These are phyloP conservation scores for Dunaliella sp. DNA, from an alignment of 139 green algal genomes.

Conservation along the genomic window DNA sequence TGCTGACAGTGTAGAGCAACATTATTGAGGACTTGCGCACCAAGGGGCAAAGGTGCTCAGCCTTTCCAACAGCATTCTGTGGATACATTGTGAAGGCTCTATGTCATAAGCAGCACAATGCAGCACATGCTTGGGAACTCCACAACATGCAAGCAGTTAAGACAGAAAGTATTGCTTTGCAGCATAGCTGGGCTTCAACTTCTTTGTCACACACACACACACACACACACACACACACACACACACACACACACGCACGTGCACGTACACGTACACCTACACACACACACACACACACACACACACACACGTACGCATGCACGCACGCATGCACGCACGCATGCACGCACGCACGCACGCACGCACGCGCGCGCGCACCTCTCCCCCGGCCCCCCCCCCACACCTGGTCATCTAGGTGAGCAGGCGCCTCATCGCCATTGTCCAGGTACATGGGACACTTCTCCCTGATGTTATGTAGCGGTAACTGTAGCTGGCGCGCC, in stretches of 20 bases:
- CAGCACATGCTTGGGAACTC: no score
- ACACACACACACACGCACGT: neutral
- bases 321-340: neutral
- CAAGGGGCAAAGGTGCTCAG: no score
- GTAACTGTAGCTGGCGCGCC: slow-evolving; percentile 71
- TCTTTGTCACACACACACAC: no score
- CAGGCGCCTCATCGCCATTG: slow-evolving; percentile 42
- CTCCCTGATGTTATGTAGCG: slow-evolving; percentile 74
- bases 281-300: neutral
- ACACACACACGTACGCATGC: neutral
- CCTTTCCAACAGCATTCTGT: no score
- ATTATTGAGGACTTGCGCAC: no score
- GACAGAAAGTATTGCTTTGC: no score
- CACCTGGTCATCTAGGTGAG: slow-evolving; percentile 47
- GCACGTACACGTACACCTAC: neutral
- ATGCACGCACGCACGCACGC: neutral
- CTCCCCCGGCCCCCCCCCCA: no score
- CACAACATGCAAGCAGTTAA: no score
- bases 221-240: neutral
- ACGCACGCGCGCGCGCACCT: neutral
- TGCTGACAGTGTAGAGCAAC: no score
- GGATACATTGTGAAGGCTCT: no score
- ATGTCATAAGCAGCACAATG: no score
- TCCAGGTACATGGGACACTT: slow-evolving; percentile 65
- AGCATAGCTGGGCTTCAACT: no score